phyloP scores from a whole-genome alignment of 495 filamentous ascomycete species.

The Aspergillus carlsbadensis region DNA sequence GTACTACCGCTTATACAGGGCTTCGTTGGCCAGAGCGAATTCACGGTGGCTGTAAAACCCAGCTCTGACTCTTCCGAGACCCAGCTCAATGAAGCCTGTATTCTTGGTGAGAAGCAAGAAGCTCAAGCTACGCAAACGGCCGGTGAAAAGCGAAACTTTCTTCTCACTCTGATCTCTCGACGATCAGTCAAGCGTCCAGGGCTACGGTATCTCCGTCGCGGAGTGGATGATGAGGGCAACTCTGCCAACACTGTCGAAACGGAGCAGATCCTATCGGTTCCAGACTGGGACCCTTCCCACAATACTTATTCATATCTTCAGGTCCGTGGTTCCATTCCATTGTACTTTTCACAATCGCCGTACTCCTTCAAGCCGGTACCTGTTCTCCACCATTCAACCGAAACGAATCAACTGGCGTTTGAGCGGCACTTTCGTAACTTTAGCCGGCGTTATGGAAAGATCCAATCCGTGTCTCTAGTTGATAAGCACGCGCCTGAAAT shows the following conservation, averaged over 20 bases:
- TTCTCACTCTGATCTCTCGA: constrained; percentile 85
- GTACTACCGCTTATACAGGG: constrained; percentile 88
- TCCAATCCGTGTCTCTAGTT: constrained; percentile 81
- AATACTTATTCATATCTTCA: constrained; percentile 83
- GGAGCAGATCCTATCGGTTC: constrained; percentile 80
- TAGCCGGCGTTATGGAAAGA: constrained; percentile 62
- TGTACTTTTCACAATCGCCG: constrained; percentile 91
- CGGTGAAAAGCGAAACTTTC: constrained; percentile 47
- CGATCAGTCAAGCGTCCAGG: constrained; percentile 82
- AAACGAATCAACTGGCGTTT: constrained; percentile 75
- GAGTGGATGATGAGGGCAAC: constrained; percentile 82
- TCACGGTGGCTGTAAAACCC: constrained; percentile 56
- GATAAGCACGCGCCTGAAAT: constrained; percentile 82
- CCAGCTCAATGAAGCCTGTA: constrained; percentile 27
- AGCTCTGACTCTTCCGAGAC: constrained; percentile 15
- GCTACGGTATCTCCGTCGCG: constrained; percentile 86
- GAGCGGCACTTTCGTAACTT: constrained; percentile 73
- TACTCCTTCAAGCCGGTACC: constrained; percentile 90
- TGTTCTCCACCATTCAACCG: constrained; percentile 70
- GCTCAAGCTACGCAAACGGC: constrained; percentile 23
- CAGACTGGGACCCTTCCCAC: constrained; percentile 57
- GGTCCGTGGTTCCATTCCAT: constrained; percentile 80
- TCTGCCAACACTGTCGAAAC: constrained; percentile 92
- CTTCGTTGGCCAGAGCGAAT: constrained; percentile 85
- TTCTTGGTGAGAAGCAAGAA: constrained; percentile 35